These are phyloP conservation scores for Globisporangium spinosum DNA, from an alignment of 352 stramenopile genomes.

Conservation along the genomic window DNA sequence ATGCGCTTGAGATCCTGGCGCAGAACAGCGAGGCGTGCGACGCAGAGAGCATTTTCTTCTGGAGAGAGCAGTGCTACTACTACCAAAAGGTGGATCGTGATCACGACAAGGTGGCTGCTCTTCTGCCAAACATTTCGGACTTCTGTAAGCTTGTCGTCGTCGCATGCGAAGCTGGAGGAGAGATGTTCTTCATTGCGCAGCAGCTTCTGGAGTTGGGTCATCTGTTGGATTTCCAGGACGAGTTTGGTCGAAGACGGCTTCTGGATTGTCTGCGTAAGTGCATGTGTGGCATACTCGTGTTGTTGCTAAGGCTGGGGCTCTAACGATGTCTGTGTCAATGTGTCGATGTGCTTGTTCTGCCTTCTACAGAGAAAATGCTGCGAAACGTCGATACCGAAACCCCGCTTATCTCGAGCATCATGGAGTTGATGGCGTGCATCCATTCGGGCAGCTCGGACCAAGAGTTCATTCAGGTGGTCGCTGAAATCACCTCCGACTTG, in stretches of 20 bases:
- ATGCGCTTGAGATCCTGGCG: slow-evolving; percentile 42
- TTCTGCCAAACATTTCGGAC: slow-evolving; percentile 64
- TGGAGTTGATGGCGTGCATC: slow-evolving; percentile 75
- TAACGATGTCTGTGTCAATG: neutral
- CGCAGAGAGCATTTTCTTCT: slow-evolving; percentile 70
- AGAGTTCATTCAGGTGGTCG: slow-evolving; percentile 75
- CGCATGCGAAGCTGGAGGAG: slow-evolving; percentile 36
- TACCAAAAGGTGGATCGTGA: slow-evolving; percentile 63
- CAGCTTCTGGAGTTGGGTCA: slow-evolving; percentile 62
- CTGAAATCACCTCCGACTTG: slow-evolving; percentile 74
- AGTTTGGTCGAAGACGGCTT: slow-evolving; percentile 71
- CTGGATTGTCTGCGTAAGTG: slow-evolving; percentile 58
- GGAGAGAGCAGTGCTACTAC: slow-evolving; percentile 75
- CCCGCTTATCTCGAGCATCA: slow-evolving; percentile 58
- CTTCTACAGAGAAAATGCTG: slow-evolving; percentile 47
- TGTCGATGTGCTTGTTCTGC: slow-evolving; percentile 9
- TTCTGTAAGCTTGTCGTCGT: slow-evolving; percentile 66
- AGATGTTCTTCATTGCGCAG: slow-evolving; percentile 65
- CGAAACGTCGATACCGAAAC: slow-evolving; percentile 53
- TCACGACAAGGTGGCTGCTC: slow-evolving; percentile 39
- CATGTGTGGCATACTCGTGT: neutral
- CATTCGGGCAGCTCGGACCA: slow-evolving; percentile 64
- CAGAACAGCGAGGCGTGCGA: slow-evolving; percentile 38
- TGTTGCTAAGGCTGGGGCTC: neutral
- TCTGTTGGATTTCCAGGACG: slow-evolving; percentile 74